Conservation (phyloP, 805 yeast species). For the Starmerella bacillaris region DNA sequence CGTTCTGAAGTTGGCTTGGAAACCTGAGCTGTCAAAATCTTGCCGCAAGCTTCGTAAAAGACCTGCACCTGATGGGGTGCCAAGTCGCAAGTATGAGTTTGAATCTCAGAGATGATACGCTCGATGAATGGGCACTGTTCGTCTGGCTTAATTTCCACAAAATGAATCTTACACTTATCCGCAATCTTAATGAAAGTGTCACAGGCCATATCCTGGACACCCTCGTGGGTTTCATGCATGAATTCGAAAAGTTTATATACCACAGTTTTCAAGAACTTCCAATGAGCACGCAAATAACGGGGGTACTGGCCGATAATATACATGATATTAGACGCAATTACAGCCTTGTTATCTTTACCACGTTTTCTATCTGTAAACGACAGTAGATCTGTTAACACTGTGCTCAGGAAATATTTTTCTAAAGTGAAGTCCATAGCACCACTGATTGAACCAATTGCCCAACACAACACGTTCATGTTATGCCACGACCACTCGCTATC, state of each 20-base stretch:
- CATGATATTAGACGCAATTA: conserved; percentile 98
- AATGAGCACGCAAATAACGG: conserved; percentile 88
- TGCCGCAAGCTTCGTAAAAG: conserved; percentile 93
- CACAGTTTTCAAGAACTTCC: conserved; percentile 93
- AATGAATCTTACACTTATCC: conserved; percentile 85
- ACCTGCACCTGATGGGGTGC: conserved; percentile 97
- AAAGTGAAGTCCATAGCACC: conserved; percentile 98
- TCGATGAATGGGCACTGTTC: conserved; percentile 83
- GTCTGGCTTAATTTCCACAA: conserved; percentile 68
- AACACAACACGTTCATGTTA: conserved; percentile 86
- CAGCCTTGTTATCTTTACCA: conserved; percentile 96
- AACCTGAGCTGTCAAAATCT: conserved; percentile 75
- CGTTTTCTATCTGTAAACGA: conserved; percentile 88
- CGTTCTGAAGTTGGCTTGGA: conserved; percentile 44
- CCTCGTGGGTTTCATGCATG: conserved; percentile 99
- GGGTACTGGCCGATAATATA: conserved; percentile 99
- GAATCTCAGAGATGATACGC: conserved; percentile 70
- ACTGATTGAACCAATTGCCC: conserved; percentile 99
- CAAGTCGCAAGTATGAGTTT: conserved; percentile 72
- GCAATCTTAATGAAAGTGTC: conserved; percentile 95
- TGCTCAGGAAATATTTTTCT: conserved; percentile 84
- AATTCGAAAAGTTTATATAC: conserved; percentile 90
- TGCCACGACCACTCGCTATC: conserved; percentile 99
- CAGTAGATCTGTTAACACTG: conserved; percentile 79
- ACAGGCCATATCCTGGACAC: conserved; percentile 99